These are phyloP conservation scores for Tetrahymena borealis DNA, from an alignment of 73 alveolate genomes.

Conservation along the genomic window DNA sequence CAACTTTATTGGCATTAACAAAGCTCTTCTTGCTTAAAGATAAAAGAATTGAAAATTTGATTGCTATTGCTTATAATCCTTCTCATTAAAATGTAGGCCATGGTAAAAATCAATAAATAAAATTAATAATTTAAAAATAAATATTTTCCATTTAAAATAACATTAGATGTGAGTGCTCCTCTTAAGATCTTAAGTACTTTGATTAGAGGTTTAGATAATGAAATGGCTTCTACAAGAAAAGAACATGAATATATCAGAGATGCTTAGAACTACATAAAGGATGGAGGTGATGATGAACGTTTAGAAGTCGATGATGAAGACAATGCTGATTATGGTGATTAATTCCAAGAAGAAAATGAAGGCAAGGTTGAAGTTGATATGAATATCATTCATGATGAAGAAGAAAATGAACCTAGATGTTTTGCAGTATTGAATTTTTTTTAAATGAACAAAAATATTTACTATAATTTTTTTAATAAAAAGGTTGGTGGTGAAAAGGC, in stretches of 20 bases:
- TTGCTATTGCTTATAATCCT: slow-evolving; percentile 95
- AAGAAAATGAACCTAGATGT: slow-evolving; percentile 60
- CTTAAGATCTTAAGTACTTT: slow-evolving; percentile 83
- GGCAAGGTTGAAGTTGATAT: slow-evolving; percentile 71
- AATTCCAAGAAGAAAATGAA: slow-evolving; percentile 52
- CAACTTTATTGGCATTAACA: slow-evolving; percentile 88
- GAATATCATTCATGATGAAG: slow-evolving; percentile 75
- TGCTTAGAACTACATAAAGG: slow-evolving; percentile 44
- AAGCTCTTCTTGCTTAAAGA: slow-evolving; percentile 78
- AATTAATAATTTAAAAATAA: background rate
- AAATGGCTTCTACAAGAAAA: slow-evolving; percentile 44
- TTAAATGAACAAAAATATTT: slow-evolving; percentile 1
- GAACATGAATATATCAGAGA: slow-evolving; percentile 47
- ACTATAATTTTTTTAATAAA: slow-evolving; percentile 21
- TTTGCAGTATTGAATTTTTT: slow-evolving; percentile 51
- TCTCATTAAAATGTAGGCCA: slow-evolving; percentile 81
- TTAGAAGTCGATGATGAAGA: slow-evolving; percentile 71
- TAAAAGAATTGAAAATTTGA: slow-evolving; percentile 71
- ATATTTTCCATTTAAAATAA: background rate
- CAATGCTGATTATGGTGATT: slow-evolving; percentile 41
- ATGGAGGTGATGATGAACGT: slow-evolving; percentile 58
- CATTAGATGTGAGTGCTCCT: slow-evolving; percentile 93
- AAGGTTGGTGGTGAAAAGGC: slow-evolving; percentile 72
- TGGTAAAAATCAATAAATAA: slow-evolving; percentile 3
- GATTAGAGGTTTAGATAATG: slow-evolving; percentile 92